These are phyloP conservation scores for Xylaria sp. DNA, from an alignment of 2,329 filamentous ascomycete species.

Conservation along the genomic window DNA sequence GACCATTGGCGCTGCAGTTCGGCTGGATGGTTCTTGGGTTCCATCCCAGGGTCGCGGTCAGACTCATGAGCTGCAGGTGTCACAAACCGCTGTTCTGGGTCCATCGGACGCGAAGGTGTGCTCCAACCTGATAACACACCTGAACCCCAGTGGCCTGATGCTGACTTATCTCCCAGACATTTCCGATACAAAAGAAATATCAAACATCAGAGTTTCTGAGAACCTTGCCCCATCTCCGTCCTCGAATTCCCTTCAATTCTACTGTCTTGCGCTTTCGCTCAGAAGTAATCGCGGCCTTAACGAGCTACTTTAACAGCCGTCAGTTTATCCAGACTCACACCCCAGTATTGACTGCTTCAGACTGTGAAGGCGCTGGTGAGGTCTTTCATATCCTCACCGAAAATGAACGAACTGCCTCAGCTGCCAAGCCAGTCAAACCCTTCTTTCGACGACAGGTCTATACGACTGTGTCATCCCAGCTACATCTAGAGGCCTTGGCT, in stretches of 20 bases:
- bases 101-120: constrained; percentile 81
- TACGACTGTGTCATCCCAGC: constrained; percentile 91
- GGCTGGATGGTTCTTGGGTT: constrained; percentile 81
- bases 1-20: constrained; percentile 82
- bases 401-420: constrained; percentile 48
- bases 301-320: constrained; percentile 77
- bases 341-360: constrained; percentile 93
- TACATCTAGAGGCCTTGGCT: constrained; percentile 92
- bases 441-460: constrained; percentile 94
- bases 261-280: constrained; percentile 85
- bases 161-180: constrained; percentile 68
- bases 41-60: constrained; percentile 75
- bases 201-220: constrained; percentile 90
- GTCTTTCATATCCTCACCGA: constrained; percentile 78
- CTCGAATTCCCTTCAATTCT: constrained; percentile 83
- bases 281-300: constrained; percentile 77
- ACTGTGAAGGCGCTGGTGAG: constrained; percentile 96
- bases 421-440: constrained; percentile 55
- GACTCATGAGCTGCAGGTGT: constrained; percentile 82
- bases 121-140: constrained; percentile 38
- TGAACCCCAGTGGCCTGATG: constrained; percentile 37
- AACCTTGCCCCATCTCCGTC: constrained; percentile 85
- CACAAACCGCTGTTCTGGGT: constrained; percentile 76
- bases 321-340: constrained; percentile 87
- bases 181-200: constrained; percentile 96